These are phyloP conservation scores for Helicocarpus griseus DNA, from an alignment of 2,329 filamentous ascomycete genomes.

Conservation along the genomic window DNA sequence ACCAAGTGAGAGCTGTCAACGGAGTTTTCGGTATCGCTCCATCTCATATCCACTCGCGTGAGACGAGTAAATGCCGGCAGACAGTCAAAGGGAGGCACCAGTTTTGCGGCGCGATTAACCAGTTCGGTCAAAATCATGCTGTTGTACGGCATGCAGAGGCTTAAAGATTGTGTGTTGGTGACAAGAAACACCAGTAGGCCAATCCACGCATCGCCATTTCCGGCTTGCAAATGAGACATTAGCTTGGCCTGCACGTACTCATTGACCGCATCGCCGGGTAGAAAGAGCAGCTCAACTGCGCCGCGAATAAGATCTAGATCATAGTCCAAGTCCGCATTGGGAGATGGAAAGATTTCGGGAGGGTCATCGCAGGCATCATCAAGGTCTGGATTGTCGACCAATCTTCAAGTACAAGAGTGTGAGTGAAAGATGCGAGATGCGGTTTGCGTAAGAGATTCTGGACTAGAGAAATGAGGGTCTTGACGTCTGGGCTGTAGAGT, in stretches of 20 bases:
- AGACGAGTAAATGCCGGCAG: not conserved
- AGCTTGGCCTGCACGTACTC: not conserved
- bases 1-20: not conserved
- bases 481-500: not conserved
- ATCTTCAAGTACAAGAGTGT: not conserved
- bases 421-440: not conserved
- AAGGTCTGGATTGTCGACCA: not conserved
- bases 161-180: not conserved
- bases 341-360: not conserved
- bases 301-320: not conserved
- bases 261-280: not conserved
- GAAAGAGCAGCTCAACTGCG: not conserved
- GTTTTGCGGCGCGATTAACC: not conserved
- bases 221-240: not conserved
- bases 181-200: not conserved
- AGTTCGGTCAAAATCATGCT: not conserved
- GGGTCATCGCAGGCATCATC: not conserved
- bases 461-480: not conserved
- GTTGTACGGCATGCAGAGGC: not conserved
- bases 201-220: slow-evolving; percentile 3
- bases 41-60: not conserved
- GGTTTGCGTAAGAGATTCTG: not conserved
- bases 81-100: not conserved
- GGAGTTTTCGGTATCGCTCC: not conserved
- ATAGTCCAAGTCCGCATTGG: not conserved